Conservation (phyloP, 805 yeast genomes). For the Candida coleopterorum region DNA sequence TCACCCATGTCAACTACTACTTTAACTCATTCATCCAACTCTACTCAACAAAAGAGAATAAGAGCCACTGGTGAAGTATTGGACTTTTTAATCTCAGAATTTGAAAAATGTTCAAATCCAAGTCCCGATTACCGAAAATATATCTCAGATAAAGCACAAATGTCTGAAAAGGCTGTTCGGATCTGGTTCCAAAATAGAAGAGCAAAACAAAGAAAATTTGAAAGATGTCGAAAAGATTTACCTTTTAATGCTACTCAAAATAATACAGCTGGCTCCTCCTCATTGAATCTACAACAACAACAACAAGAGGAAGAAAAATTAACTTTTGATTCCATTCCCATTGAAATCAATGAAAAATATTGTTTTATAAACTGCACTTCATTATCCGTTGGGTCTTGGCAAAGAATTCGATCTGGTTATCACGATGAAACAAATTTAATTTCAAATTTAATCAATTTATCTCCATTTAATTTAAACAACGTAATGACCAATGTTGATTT, state of each 20-base stretch:
- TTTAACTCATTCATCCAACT: background rate
- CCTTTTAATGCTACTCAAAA: conserved; percentile 11
- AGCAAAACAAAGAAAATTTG: conserved; percentile 69
- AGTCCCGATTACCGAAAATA: conserved; percentile 63
- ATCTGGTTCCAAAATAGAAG: conserved; percentile 92
- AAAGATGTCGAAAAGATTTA: conserved; percentile 35
- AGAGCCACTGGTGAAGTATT: conserved; percentile 80
- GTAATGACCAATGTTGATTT: conserved; percentile 68
- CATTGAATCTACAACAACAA: background rate
- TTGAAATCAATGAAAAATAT: conserved; percentile 57
- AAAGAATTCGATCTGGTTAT: conserved; percentile 65
- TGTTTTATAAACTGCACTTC: conserved; percentile 64
- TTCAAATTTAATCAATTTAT: conserved; percentile 50
- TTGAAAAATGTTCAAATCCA: conserved; percentile 71
- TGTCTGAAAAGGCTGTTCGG: conserved; percentile 84
- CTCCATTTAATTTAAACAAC: conserved; percentile 60
- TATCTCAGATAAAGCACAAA: conserved; percentile 66
- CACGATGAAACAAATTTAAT: conserved; percentile 36
- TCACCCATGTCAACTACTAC: background rate
- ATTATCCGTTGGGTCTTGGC: conserved; percentile 77
- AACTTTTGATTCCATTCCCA: conserved; percentile 32
- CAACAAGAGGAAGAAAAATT: background rate
- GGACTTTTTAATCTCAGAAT: conserved; percentile 62
- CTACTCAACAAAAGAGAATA: conserved; percentile 42
- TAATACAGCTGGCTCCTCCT: background rate